phyloP scores from a whole-genome alignment of 2,329 filamentous ascomycete species.

The Aureobasidium leucospermi region DNA sequence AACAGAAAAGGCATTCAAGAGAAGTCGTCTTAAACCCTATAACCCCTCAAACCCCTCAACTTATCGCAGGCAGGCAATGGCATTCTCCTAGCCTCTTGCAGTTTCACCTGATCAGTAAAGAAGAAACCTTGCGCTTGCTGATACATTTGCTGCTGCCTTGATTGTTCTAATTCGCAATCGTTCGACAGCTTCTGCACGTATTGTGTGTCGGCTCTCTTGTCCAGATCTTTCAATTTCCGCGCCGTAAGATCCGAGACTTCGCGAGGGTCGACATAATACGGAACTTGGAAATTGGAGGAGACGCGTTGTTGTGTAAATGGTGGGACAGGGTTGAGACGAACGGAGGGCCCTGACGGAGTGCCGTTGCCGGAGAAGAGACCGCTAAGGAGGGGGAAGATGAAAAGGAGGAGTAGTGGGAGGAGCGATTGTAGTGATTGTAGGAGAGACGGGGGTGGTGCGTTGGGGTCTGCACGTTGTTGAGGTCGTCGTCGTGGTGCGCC shows the following conservation, averaged over 20 bases:
- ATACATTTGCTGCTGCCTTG: slow-evolving; percentile 56
- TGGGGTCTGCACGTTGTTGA: slow-evolving; percentile 47
- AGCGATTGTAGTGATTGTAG: slow-evolving; percentile 44
- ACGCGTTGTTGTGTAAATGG: slow-evolving; percentile 69
- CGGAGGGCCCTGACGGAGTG: slow-evolving; percentile 53
- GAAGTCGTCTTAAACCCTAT: slow-evolving; percentile 13
- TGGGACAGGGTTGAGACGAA: slow-evolving; percentile 68
- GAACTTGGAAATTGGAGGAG: slow-evolving; percentile 62
- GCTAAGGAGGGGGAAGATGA: slow-evolving; percentile 75
- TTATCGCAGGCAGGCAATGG: slow-evolving; percentile 53
- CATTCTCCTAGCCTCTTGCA: slow-evolving; percentile 61
- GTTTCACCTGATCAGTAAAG: slow-evolving; percentile 69
- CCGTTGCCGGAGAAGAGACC: slow-evolving; percentile 64
- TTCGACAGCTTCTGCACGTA: slow-evolving; percentile 61
- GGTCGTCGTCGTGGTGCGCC: slow-evolving; percentile 68
- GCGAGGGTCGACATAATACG: slow-evolving; percentile 77
- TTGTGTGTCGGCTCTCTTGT: slow-evolving; percentile 66
- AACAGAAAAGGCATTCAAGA: slow-evolving; percentile 11
- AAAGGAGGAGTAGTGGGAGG: slow-evolving; percentile 73
- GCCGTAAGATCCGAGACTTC: slow-evolving; percentile 66
- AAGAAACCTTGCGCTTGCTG: slow-evolving; percentile 85
- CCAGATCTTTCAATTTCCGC: slow-evolving; percentile 65
- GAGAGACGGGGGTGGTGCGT: slow-evolving; percentile 43
- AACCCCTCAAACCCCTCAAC: slow-evolving; percentile 43
- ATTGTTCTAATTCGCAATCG: slow-evolving; percentile 68